Base-by-base conservation (phyloP, 495 filamentous ascomycete species). In the Annulohypoxylon bovei region DNA sequence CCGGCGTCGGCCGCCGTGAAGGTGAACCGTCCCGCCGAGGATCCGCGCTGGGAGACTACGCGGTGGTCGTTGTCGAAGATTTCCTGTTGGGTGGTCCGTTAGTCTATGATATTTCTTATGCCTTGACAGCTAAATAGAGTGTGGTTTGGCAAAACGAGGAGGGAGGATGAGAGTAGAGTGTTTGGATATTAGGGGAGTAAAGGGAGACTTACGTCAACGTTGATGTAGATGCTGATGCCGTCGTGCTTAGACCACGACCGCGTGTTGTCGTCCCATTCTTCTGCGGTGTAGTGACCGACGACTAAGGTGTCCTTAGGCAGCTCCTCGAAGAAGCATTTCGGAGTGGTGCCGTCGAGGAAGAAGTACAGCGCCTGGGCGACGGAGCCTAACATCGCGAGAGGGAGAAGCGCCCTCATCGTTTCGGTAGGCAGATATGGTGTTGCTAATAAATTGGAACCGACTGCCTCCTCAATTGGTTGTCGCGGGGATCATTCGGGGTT, bases 31-130 rank as follows among this genome's bases (percentile, higher is more conserved):
- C 95, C 96, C 35, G 87, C 82, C 61, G 87, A 75, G 40, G 86
- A 81, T 70, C 93, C 93, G 70, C 90, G 89, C 81, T 97, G 93
- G 66, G 89, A 91, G 54, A 98, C 92, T 49, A 99, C 89, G 65
- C 93, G 92, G 86, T 99, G 95, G 85, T 98, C 92, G 81, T 97
- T 95, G 88, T 98, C 95, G 81, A 99, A 99, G 75, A 90, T 86
- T 84, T 99, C 96, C 88, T 90, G 65, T 25, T 6, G 40, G 42
- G 8, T 35, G 25, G 11, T 27, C 30, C 27, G 33, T 61, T 55
- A 30, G 35, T 42, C 1, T 47, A 33, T 25, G 40, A n/a, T n/a
- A n/a, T n/a, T n/a, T n/a, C n/a, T n/a, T 20, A 30, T 40, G 27
- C 20, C 11, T 53, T 54, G n/a, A n/a, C n/a, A n/a, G 2, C 7